Evolutionary conservation across 1,284 basidiomycete species (phyloP), one percentile per base, ranked within the genome.

Genomic region (Tremellales sp.): DNA sequence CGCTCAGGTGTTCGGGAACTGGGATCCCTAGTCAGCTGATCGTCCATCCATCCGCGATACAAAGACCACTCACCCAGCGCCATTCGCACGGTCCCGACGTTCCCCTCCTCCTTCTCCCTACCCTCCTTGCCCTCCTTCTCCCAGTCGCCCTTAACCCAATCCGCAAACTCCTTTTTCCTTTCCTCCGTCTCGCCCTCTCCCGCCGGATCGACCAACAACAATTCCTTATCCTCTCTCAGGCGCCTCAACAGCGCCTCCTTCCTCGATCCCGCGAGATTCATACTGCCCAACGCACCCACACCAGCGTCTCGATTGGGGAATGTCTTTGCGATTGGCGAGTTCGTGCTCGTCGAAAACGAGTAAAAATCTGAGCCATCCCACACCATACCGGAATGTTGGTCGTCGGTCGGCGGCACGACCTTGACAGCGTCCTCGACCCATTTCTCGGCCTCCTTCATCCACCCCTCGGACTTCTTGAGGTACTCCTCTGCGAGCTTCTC

Each of bases 301-400:
- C 60, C 56, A 26, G 52, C 55, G 25, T 49, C 47, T 40, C 48
- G 57, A 43, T 51, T 53, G 37, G 51, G 54, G 22, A 48, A 48
- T 6, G 50, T 16, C 8, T 16, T 28, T 6, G 29, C 12, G 14
- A 28, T 19, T n/a, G 47, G 40, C 2, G 54, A 29, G n/a, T 47
- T 26, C 4, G 52, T 19, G 8, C 56, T 57, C 39, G 65, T 58
- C 64, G 65, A 47, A 74, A 75, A 28, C 73, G 83, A 80, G 81
- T 87, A 90, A 61, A 88, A 79, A 63, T 90, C 86, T n/a, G 81
- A 74, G 0, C 86, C 87, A 67, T 90, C 86, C 85, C 86, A 89
- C 38, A 81, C 66, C 28, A 84, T 62, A 2, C 77, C 78, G 7
- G 75, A 68, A 3, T 61, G 56, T 0, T 67, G 53, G 14, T 64